Evolutionary conservation across 2,329 filamentous ascomycete genomes (phyloP).

Genomic region (Shiraia bambusicola): DNA sequence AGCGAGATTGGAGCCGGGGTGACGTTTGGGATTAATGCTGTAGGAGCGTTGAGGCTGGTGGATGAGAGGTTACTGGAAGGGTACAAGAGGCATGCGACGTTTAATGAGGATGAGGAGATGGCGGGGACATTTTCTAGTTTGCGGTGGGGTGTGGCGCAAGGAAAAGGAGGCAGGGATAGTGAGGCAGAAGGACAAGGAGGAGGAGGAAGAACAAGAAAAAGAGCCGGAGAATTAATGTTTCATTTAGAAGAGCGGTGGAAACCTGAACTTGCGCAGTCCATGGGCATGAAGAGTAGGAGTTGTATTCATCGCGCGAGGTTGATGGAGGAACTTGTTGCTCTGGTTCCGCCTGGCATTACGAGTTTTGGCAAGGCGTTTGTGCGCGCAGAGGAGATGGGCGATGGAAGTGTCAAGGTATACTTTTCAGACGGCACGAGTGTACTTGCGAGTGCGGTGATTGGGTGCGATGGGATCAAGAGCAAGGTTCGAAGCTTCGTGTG

Average conservation of each 20-base stretch:
- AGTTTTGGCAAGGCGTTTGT: constrained; percentile 24
- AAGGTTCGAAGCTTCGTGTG: constrained; percentile 55
- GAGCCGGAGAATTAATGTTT: constrained; percentile 21
- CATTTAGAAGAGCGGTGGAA: constrained; percentile 15
- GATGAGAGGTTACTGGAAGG: constrained; percentile 21
- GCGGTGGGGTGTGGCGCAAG: constrained; percentile 21
- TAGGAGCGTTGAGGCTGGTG: constrained; percentile 25
- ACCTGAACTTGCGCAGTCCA: constrained; percentile 2
- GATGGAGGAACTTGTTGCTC: constrained; percentile 21
- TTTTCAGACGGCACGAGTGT: constrained; percentile 50
- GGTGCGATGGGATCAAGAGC: constrained; percentile 65
- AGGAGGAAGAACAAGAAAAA: constrained; percentile 7
- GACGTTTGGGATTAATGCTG: constrained; percentile 29
- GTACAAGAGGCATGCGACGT: constrained; percentile 30
- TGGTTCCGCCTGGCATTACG: constrained; percentile 19
- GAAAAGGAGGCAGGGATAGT: too few species aligned
- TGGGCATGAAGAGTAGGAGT: constrained; percentile 17
- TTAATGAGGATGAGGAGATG: constrained; percentile 17
- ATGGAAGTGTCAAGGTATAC: constrained; percentile 20
- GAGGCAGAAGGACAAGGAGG: too few species aligned
- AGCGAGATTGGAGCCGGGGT: constrained; percentile 34
- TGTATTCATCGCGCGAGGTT: constrained; percentile 29
- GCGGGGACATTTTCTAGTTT: constrained; percentile 17
- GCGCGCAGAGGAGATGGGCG: constrained; percentile 11
- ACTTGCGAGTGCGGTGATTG: constrained; percentile 53